phyloP scores from a whole-genome alignment of 108 stramenopile species.

The Nitzschia sp. region DNA sequence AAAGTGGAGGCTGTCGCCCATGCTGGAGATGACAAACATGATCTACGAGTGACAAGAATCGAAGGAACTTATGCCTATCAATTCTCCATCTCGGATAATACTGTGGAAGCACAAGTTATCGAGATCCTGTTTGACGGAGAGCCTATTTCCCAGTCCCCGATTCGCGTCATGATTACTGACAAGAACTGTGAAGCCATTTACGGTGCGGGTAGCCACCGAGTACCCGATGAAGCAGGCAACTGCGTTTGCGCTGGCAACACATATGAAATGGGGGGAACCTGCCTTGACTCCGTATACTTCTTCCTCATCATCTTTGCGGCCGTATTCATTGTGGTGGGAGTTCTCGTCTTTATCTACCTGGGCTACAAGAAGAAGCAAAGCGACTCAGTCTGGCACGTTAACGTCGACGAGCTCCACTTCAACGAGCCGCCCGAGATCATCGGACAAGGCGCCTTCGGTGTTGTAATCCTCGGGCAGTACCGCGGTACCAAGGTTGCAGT shows the following conservation, averaged over 20 bases:
- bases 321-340: neutral
- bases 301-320: slow-evolving; percentile 12
- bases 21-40: neutral
- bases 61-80: slow-evolving; percentile 10
- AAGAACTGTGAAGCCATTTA: slow-evolving; percentile 3
- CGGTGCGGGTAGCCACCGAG: slow-evolving; percentile 7
- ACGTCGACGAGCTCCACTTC: slow-evolving; percentile 31
- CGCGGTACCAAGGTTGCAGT: slow-evolving; percentile 50
- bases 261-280: neutral
- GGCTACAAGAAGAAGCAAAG: slow-evolving; percentile 16
- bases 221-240: slow-evolving; percentile 8
- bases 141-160: slow-evolving; percentile 37
- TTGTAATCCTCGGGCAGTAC: slow-evolving; percentile 47
- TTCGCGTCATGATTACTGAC: slow-evolving; percentile 25
- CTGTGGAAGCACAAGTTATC: slow-evolving; percentile 18
- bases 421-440: slow-evolving; percentile 32
- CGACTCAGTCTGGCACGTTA: slow-evolving; percentile 29
- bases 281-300: slow-evolving; percentile 6
- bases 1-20: neutral
- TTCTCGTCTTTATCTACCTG: slow-evolving; percentile 2
- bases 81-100: slow-evolving; percentile 13
- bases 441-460: slow-evolving; percentile 48
- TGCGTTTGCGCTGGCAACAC: slow-evolving; percentile 16
- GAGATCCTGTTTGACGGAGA: slow-evolving; percentile 30
- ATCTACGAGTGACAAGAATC: neutral